Conservation (phyloP, 2,329 filamentous ascomycete genomes). For the Ascochyta lentis region DNA sequence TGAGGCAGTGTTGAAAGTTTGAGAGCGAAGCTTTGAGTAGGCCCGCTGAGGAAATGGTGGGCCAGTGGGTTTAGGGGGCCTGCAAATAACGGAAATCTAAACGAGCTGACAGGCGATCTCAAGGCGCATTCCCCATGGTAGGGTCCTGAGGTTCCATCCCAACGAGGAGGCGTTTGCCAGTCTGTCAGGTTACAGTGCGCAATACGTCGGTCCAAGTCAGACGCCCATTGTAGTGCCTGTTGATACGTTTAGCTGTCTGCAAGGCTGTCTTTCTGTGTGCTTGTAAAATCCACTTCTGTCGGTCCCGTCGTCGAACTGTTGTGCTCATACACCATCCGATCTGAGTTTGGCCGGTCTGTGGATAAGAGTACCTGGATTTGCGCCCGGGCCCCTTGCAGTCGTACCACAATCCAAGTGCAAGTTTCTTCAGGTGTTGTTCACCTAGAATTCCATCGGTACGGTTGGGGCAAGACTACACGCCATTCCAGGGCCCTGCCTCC, state of each 20-base stretch:
- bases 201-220: slow-evolving; percentile 32
- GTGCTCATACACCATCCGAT: slow-evolving; percentile 25
- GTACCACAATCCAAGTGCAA: slow-evolving; percentile 33
- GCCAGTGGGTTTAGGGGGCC: neutral
- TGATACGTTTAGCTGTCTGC: slow-evolving; percentile 31
- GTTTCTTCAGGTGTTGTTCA: slow-evolving; percentile 25
- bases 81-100: slow-evolving; percentile 18
- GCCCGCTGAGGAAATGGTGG: slow-evolving; percentile 7
- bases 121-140: slow-evolving; percentile 33
- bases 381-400: slow-evolving; percentile 37
- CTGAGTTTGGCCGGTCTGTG: slow-evolving; percentile 21
- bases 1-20: slow-evolving; percentile 6
- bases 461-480: slow-evolving; percentile 29
- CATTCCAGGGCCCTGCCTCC: slow-evolving; percentile 47
- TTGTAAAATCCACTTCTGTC: slow-evolving; percentile 22
- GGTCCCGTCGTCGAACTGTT: slow-evolving; percentile 24
- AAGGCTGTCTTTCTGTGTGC: slow-evolving; percentile 29
- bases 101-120: slow-evolving; percentile 21
- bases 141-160: slow-evolving; percentile 41
- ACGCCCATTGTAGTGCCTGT: slow-evolving; percentile 26
- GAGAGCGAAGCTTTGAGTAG: slow-evolving; percentile 28
- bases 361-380: slow-evolving; percentile 17
- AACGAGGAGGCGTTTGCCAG: slow-evolving; percentile 34
- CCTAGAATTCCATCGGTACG: slow-evolving; percentile 33
- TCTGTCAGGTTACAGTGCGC: slow-evolving; percentile 44